Percentiles rank a stretch among this genome's conserved stretches.
These are phyloP conservation scores for Suillus fuscotomentosus DNA, from an alignment of 768 basidiomycete genomes.

Conservation along the genomic window DNA sequence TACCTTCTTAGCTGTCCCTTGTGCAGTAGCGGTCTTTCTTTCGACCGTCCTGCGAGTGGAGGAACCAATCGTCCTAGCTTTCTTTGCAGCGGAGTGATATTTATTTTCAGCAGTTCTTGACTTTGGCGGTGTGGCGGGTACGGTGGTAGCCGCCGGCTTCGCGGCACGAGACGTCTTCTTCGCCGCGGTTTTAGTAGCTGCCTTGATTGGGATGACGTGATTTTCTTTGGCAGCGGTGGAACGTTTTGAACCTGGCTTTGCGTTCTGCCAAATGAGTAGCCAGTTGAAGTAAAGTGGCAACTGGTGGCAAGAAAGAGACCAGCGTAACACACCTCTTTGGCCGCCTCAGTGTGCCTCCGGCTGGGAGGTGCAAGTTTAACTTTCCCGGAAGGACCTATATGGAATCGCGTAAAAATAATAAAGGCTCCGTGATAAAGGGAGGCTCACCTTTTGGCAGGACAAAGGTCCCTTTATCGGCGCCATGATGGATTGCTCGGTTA, in stretches of 20 bases:
- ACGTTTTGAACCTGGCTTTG: conserved; percentile 10
- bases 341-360: conserved; percentile 3
- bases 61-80: conserved; percentile 12
- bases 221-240: neutral
- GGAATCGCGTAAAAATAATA: neutral
- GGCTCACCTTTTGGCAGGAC: conserved; percentile 52
- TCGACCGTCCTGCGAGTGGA: conserved; percentile 10
- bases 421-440: neutral
- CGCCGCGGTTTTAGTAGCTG: conserved; percentile 3
- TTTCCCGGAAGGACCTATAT: conserved; percentile 26
- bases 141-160: neutral
- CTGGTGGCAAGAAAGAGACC: neutral
- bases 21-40: conserved; percentile 7
- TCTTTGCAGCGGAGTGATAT: conserved; percentile 27
- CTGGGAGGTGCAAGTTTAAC: conserved; percentile 20
- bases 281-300: neutral
- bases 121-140: conserved; percentile 6
- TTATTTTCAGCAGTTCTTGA: conserved; percentile 11
- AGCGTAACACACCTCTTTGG: conserved; percentile 14
- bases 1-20: conserved; percentile 12
- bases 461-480: conserved; percentile 51
- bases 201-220: neutral
- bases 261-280: conserved; percentile 9
- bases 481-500: conserved; percentile 52
- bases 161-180: conserved; percentile 4